phyloP scores from a whole-genome alignment of 2,329 filamentous ascomycete species.

The Botrytis galanthina region DNA sequence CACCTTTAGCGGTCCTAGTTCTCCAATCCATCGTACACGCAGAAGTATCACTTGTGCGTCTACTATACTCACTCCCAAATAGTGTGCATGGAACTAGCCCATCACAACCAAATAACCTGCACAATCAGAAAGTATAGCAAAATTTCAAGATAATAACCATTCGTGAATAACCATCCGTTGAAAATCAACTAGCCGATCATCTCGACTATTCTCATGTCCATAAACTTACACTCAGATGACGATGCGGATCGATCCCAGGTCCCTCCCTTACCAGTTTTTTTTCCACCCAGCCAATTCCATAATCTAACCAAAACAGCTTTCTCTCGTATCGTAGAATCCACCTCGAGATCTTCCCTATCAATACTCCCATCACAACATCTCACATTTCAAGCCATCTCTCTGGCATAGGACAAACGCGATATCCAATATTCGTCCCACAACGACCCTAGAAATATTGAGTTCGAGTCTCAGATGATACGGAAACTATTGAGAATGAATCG shows the following conservation, averaged over 20 bases:
- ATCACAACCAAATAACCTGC: no score
- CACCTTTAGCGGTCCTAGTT: no score
- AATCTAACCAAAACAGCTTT: neutral
- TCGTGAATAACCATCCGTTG: rapidly evolving
- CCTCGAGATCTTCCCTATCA: neutral
- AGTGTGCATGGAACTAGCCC: no score
- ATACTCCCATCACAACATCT: neutral
- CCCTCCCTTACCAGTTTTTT: neutral
- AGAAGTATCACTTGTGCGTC: no score
- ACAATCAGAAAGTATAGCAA: no score
- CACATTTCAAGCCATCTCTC: neutral
- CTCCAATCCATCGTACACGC: neutral
- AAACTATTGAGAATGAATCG: neutral
- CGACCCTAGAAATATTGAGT: neutral
- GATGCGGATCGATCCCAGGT: neutral
- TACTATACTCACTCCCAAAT: no score
- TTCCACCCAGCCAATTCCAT: neutral
- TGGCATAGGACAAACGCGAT: neutral
- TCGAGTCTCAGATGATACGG: rapidly evolving
- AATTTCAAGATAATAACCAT: no score
- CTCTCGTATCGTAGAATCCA: neutral
- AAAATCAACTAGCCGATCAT: neutral
- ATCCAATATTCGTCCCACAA: neutral
- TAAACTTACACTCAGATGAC: neutral
- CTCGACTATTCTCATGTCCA: neutral